These are phyloP conservation scores for Penicillium sp. DNA, from an alignment of 2,329 filamentous ascomycete species.

Conservation along the genomic window DNA sequence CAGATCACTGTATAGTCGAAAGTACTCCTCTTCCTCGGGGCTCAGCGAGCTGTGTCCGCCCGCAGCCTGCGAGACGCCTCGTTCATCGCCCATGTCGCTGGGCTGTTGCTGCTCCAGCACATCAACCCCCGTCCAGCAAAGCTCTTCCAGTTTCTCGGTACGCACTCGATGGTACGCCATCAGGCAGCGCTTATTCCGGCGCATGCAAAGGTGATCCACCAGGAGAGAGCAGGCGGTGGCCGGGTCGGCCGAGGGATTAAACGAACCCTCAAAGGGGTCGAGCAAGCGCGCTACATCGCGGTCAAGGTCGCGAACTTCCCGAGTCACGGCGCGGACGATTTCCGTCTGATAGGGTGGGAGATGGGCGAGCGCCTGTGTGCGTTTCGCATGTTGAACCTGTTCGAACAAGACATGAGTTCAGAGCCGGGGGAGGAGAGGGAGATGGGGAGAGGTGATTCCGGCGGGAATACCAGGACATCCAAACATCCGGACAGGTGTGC, in stretches of 20 bases:
- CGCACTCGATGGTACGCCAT: constrained; percentile 89
- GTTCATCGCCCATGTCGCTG: constrained; percentile 36
- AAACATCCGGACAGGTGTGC: no score
- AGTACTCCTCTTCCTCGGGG: constrained; percentile 94
- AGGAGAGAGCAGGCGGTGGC: constrained; percentile 81
- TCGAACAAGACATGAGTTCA: constrained; percentile 19
- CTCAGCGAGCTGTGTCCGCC: constrained; percentile 65
- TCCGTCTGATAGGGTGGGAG: constrained; percentile 91
- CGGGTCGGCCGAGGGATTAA: constrained; percentile 76
- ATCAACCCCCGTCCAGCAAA: constrained; percentile 87
- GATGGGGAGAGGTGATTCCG: no score
- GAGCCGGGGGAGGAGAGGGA: not conserved
- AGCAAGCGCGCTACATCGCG: constrained; percentile 75
- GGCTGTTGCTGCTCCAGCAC: constrained; percentile 64
- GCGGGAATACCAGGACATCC: no score
- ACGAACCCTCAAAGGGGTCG: constrained; percentile 74
- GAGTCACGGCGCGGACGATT: constrained; percentile 75
- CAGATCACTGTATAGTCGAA: constrained; percentile 83
- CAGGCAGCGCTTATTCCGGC: constrained; percentile 90
- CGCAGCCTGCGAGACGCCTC: constrained; percentile 17
- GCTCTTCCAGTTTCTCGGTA: constrained; percentile 84
- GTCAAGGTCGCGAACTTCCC: constrained; percentile 89
- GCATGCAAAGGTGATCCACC: constrained; percentile 91
- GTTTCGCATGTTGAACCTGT: constrained; percentile 91
- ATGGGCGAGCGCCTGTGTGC: constrained; percentile 77